These are phyloP conservation scores for Mycocentrospora acerina DNA, from an alignment of 2,329 filamentous ascomycete species.

Conservation along the genomic window DNA sequence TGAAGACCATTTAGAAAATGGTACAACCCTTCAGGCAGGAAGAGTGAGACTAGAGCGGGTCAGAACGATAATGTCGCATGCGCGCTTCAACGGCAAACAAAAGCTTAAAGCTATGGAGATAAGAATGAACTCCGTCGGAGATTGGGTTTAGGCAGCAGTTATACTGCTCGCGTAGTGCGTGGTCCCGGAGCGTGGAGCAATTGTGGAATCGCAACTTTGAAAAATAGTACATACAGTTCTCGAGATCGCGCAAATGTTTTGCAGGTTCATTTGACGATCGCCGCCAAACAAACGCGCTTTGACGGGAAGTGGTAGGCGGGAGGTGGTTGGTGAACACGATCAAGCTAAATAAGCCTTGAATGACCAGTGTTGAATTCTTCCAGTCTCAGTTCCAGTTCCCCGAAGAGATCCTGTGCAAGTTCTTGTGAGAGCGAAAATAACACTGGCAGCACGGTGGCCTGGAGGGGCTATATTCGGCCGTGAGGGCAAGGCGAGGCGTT, in stretches of 20 bases:
- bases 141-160: slow-evolving; percentile 19
- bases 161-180: slow-evolving; percentile 15
- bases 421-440: slow-evolving; percentile 5
- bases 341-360: slow-evolving; percentile 14
- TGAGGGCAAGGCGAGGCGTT: slow-evolving; percentile 22
- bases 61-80: slow-evolving; percentile 11
- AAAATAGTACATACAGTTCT: slow-evolving; percentile 60
- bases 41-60: slow-evolving; percentile 48
- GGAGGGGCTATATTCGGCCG: slow-evolving; percentile 25
- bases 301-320: slow-evolving; percentile 37
- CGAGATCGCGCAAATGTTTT: slow-evolving; percentile 59
- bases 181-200: slow-evolving; percentile 3
- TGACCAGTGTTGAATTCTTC: too few species aligned
- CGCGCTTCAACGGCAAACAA: slow-evolving; percentile 16
- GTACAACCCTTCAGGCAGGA: slow-evolving; percentile 61
- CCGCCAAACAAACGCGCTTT: slow-evolving; percentile 87
- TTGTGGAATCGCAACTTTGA: slow-evolving; percentile 4
- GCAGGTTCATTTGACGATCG: slow-evolving; percentile 99
- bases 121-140: too few species aligned
- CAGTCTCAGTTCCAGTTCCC: too few species aligned
- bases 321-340: slow-evolving; percentile 13
- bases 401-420: too few species aligned
- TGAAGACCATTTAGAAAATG: slow-evolving; percentile 83
- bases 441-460: slow-evolving; percentile 27
- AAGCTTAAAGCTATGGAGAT: slow-evolving; percentile 15